Evolutionary conservation across 306 rosid species (phyloP).

Genomic region (Corylus heterophylla): DNA sequence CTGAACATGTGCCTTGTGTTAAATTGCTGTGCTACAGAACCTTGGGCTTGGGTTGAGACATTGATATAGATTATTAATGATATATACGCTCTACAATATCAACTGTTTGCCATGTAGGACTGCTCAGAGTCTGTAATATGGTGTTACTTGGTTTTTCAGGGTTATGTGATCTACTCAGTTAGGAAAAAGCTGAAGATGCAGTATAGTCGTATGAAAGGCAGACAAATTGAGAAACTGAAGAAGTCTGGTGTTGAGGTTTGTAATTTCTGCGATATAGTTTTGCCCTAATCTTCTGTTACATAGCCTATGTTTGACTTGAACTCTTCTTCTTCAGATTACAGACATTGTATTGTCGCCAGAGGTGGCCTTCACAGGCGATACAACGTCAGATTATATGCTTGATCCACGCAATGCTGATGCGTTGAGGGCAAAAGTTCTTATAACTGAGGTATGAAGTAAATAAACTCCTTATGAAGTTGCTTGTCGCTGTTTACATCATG

Average conservation of each 20-base stretch:
- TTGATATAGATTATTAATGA: not conserved
- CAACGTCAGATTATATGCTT: constrained; percentile 82
- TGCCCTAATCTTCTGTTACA: constrained; percentile 15
- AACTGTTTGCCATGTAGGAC: not conserved
- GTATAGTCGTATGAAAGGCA: constrained; percentile 80
- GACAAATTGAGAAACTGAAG: constrained; percentile 92
- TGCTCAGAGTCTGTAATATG: constrained; percentile 4
- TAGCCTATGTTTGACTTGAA: constrained; percentile 27
- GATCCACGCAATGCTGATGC: constrained; percentile 97
- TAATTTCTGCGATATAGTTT: constrained; percentile 22
- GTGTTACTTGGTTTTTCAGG: constrained; percentile 49
- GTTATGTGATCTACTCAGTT: constrained; percentile 85
- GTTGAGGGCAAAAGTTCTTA: constrained; percentile 92
- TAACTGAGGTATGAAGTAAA: constrained; percentile 71
- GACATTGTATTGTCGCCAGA: constrained; percentile 83
- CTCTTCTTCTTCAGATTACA: constrained; percentile 63
- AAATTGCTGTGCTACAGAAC: not conserved
- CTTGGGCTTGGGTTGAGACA: not conserved
- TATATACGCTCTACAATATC: not conserved
- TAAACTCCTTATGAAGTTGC: not conserved
- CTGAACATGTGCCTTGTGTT: not conserved
- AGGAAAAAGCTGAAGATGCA: constrained; percentile 93
- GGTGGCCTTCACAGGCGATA: constrained; percentile 96
- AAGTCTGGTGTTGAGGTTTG: constrained; percentile 91
- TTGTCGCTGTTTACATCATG: not conserved